Conservation (phyloP, 1,139 yeast species). For the Hemisphaericaspora xylofermentans region DNA sequence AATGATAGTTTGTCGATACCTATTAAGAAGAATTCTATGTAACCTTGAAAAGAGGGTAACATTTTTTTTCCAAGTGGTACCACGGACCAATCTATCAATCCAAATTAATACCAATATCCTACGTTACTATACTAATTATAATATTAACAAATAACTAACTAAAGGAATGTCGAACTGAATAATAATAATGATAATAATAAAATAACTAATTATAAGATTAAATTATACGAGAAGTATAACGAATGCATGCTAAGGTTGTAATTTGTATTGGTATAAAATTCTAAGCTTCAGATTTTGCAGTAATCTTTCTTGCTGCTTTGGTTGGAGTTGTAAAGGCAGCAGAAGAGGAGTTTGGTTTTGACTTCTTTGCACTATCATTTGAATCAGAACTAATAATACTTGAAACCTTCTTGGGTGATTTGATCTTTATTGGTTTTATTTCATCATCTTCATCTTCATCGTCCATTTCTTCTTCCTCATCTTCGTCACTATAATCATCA, state of each 20-base stretch:
- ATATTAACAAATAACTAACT: too few species aligned
- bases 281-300: background rate
- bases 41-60: background rate
- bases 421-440: slow-evolving; percentile 14
- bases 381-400: background rate
- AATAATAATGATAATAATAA: too few species aligned
- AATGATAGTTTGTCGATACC: too few species aligned
- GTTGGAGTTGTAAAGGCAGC: background rate
- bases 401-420: background rate
- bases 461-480: slow-evolving; percentile 2
- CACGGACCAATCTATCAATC: too few species aligned
- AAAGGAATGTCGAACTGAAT: too few species aligned
- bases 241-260: too few species aligned
- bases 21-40: too few species aligned
- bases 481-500: slow-evolving; percentile 14
- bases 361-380: background rate
- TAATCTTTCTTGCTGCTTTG: background rate
- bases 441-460: slow-evolving; percentile 16
- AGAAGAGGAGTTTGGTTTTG: background rate
- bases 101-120: too few species aligned
- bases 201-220: background rate
- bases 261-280: too few species aligned
- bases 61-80: background rate
- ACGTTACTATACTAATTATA: too few species aligned
- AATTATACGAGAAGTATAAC: too few species aligned